Base-by-base conservation (phyloP, 345 rosid genomes). In the Eucalyptus coolabah region DNA sequence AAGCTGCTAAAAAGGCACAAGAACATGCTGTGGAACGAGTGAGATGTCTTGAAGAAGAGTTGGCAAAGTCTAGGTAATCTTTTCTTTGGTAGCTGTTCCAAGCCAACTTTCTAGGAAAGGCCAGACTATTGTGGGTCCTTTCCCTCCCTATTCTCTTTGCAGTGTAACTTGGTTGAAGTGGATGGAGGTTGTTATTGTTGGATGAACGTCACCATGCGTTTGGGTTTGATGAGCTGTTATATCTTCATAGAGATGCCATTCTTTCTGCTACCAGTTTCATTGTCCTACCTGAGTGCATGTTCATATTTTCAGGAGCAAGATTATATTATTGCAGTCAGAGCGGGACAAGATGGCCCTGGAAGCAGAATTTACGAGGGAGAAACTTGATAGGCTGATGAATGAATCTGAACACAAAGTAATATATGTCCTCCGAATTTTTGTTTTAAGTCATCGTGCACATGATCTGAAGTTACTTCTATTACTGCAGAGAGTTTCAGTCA, bases 391-490 rank as follows among this genome's bases (percentile, higher is more conserved):
- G 90, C 93, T 94, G 87, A 90, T 92, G 96, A 95, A 95, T 93
- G 98, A 96, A 92, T 94, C 93, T 88, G 98, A 95, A 86, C 98
- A 90, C 89, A 96, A 96, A 97, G 99, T 98, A 88, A 37, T 54
- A 32, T 63, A 19, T 83, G 14, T 19, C 18, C 67, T 86, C 28
- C 40, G 8, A 7, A 50, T 77, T 69, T 34, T 32, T 82, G 53
- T 81, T 87, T 30, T 82, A 50, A 77, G 47, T 77, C 83, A 21
- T 37, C 1, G 83, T 37, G 47, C 26, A 77, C 45, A 37, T 72
- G 82, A 72, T 77, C 45, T 77, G 45, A 77, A 77, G 83, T 77
- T 77, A 77, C 83, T 77, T 37, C 15, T 77, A 50, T 50, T 86
- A 51, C 40, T 53, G 40, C 19, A 50, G 37, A 53, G 60, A 50